Evolutionary conservation across 1,284 basidiomycete genomes (phyloP).

Genomic region (Cutaneotrichosporon mucoides): DNA sequence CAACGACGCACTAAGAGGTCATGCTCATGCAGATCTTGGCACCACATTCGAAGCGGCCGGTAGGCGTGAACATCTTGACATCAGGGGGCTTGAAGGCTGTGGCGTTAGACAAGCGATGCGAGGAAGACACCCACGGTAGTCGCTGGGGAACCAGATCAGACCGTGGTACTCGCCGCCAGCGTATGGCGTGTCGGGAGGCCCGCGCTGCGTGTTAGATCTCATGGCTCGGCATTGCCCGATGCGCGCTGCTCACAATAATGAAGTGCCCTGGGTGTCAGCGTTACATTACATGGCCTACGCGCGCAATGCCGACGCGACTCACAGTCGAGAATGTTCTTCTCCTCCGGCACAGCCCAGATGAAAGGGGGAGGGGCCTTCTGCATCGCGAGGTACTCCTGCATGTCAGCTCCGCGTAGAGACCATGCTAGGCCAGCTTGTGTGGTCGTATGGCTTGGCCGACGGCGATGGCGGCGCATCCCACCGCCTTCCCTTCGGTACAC

Average conservation of each 20-base stretch:
- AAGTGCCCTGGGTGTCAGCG: slow-evolving; percentile 66
- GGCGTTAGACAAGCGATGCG: neutral
- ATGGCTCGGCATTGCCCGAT: neutral
- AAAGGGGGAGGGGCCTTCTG: slow-evolving; percentile 90
- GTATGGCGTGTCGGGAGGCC: slow-evolving; percentile 87
- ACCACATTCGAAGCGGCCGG: slow-evolving; percentile 86
- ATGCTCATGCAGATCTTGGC: slow-evolving; percentile 95
- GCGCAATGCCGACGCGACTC: slow-evolving; percentile 55
- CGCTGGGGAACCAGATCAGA: slow-evolving; percentile 69
- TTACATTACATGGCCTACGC: slow-evolving; percentile 55
- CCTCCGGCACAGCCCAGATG: slow-evolving; percentile 87
- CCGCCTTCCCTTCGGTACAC: neutral
- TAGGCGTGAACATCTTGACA: slow-evolving; percentile 96
- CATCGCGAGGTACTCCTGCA: slow-evolving; percentile 87
- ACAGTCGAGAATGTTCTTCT: slow-evolving; percentile 81
- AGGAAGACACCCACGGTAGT: slow-evolving; percentile 61
- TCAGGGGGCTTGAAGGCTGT: slow-evolving; percentile 86
- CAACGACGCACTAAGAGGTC: slow-evolving; percentile 72
- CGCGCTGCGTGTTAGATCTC: slow-evolving; percentile 57
- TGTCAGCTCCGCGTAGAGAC: neutral
- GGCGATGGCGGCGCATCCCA: no score
- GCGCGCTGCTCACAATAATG: slow-evolving; percentile 63
- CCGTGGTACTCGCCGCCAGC: slow-evolving; percentile 90
- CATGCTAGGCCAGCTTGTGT: neutral
- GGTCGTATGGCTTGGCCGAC: neutral